Base-by-base conservation (phyloP, 257 asterid species). In the Solanum chaucha region DNA sequence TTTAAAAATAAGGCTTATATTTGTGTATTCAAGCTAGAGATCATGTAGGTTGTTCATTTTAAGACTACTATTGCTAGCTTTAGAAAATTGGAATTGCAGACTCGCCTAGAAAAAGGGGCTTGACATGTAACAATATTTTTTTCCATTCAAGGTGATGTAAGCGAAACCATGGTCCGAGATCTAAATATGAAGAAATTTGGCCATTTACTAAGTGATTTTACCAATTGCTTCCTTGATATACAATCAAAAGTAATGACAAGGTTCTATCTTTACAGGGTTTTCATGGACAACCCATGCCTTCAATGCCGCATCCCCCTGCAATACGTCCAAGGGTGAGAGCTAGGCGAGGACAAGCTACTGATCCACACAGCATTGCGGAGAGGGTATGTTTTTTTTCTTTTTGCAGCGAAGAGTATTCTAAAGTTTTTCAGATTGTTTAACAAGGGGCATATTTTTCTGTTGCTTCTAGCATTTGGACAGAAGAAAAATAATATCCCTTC, bases 331-430 rank as follows among this genome's bases (percentile, higher is more conserved):
- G 99, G 91, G 99, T 97, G 82, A 94, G 99, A 87, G 99, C 99
- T 74, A 95, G 99, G 90, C 92, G 99, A 92, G 99, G 99, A 88
- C 99, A 97, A 91, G 99, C 99, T 71, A 97, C 99, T 2, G 99
- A 97, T 92, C 99, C 99, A 87, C 99, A 97, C 92, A 97, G 99
- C 90, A 97, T 97, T 88, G 99, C 99, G 55, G 99, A 97, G 92
- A 92, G 99, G 97, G 99, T 97, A 97, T 58, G 89, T 68, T 14
- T 83, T 82, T 82, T 26, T 72, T 19, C 78, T 83, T 30, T 40
- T 61, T 14, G 36, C 19, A 22, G 6, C 83, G 9, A 46, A 48
- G 30, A 48, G 85, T 48, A 48, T 30, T 48, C 68, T 30, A 28
- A 30, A 48, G 41, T 48, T 81, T 30, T 9, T 35, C 68, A 81